Conservation (phyloP, 2,329 filamentous ascomycete species). For the Colletotrichum horii region DNA sequence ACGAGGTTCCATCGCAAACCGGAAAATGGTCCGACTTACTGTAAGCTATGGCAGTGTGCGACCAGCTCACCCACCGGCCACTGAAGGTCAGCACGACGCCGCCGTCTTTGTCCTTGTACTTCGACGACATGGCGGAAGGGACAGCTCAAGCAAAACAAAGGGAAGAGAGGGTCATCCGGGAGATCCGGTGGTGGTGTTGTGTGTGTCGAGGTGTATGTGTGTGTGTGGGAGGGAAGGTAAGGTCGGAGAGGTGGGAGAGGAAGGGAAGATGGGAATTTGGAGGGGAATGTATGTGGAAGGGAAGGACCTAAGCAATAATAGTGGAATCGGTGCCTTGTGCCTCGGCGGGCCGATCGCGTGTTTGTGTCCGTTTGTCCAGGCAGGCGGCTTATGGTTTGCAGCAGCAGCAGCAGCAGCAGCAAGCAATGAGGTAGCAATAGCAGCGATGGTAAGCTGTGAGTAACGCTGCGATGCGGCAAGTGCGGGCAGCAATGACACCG, state of each 20-base stretch:
- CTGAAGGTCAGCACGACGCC: conserved; percentile 71
- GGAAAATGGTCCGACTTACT: conserved; percentile 50
- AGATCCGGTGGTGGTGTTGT: conserved; percentile 28
- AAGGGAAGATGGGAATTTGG: background rate
- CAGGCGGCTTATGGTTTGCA: background rate
- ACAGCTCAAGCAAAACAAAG: conserved; percentile 12
- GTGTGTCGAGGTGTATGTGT: background rate
- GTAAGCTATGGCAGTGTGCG: conserved; percentile 86
- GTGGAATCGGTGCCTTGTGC: background rate
- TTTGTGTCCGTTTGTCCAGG: background rate
- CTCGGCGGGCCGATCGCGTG: conserved; percentile 9
- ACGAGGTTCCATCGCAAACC: background rate
- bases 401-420: background rate
- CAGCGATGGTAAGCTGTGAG: background rate
- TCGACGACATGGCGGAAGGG: conserved; percentile 43
- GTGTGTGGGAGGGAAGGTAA: background rate
- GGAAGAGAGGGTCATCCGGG: conserved; percentile 30
- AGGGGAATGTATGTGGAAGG: background rate
- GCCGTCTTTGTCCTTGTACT: conserved; percentile 70
- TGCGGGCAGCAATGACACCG: background rate
- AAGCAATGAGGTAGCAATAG: background rate
- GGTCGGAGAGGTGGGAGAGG: background rate
- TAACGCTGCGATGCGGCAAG: background rate
- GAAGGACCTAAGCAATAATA: background rate
- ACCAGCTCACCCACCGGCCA: conserved; percentile 89